These are phyloP conservation scores for Thamnidium elegans DNA, from an alignment of 192 early-diverging fungal species.

Conservation along the genomic window DNA sequence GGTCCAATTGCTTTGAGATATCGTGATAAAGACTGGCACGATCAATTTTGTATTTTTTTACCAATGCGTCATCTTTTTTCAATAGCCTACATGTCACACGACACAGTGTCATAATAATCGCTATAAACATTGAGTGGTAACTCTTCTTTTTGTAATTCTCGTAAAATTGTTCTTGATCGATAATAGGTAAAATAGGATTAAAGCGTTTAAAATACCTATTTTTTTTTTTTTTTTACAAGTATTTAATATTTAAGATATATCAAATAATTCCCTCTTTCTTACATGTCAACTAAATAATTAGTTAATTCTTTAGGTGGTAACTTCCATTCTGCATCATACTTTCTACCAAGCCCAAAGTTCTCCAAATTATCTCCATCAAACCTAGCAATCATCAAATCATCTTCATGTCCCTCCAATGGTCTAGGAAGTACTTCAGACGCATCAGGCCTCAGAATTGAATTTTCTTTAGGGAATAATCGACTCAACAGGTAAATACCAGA, in stretches of 20 bases:
- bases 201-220: slow-evolving; percentile 3
- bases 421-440: background rate
- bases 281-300: slow-evolving; percentile 25
- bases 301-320: slow-evolving; percentile 25
- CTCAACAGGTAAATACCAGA: slow-evolving; percentile 30
- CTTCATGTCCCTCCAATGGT: slow-evolving; percentile 7
- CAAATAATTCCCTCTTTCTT: background rate
- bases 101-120: background rate
- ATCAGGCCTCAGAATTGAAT: background rate
- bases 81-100: slow-evolving; percentile 18
- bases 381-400: slow-evolving; percentile 16
- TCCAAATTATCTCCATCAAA: background rate
- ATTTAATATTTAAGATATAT: background rate
- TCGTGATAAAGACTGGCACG: slow-evolving; percentile 5
- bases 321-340: slow-evolving; percentile 7
- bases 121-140: background rate
- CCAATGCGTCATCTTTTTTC: slow-evolving; percentile 7
- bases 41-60: slow-evolving; percentile 8
- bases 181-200: slow-evolving; percentile 7
- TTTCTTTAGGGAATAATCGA: slow-evolving; percentile 11
- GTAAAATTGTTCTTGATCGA: slow-evolving; percentile 10
- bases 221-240: too few relatives aligned
- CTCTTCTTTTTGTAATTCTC: background rate
- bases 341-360: slow-evolving; percentile 2
- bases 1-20: slow-evolving; percentile 4